Evolutionary conservation across 2,329 filamentous ascomycete genomes (phyloP).

Genomic region (Phyllosticta citriasiana): DNA sequence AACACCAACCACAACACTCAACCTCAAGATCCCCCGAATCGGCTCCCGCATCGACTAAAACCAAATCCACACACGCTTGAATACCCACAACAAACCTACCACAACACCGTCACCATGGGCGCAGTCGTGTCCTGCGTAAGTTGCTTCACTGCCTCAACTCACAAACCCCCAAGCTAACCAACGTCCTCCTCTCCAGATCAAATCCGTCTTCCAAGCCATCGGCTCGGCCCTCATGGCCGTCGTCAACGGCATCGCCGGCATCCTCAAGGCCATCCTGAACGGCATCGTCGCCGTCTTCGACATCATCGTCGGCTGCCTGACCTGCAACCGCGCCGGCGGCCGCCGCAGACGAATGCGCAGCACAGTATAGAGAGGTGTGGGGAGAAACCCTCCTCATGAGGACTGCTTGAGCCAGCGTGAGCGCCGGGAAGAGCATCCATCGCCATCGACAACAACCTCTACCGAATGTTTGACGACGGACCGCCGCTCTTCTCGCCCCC

Average conservation of each 20-base stretch:
- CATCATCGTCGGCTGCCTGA: conserved; percentile 41
- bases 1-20: neutral
- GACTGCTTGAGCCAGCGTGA: neutral
- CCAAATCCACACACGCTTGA: neutral
- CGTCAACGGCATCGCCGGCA: conserved; percentile 36
- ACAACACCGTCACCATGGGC: conserved; percentile 52
- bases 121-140: conserved; percentile 76
- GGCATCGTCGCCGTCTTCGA: conserved; percentile 40
- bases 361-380: conserved; percentile 12
- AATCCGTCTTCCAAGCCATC: conserved; percentile 37
- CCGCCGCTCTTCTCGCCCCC: no score
- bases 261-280: conserved; percentile 38
- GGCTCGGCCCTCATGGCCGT: conserved; percentile 37
- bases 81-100: neutral
- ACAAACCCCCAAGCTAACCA: conserved; percentile 12
- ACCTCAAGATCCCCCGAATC: neutral
- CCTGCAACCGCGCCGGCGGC: conserved; percentile 36
- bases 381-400: neutral
- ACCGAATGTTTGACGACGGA: neutral
- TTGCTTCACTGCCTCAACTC: conserved; percentile 16
- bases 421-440: neutral
- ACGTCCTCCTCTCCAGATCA: conserved; percentile 23
- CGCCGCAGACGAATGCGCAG: conserved; percentile 24
- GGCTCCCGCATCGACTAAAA: neutral
- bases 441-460: neutral